phyloP scores from a whole-genome alignment of 1,284 basidiomycete genomes.

The Mycosarcoma mackinlayi region DNA sequence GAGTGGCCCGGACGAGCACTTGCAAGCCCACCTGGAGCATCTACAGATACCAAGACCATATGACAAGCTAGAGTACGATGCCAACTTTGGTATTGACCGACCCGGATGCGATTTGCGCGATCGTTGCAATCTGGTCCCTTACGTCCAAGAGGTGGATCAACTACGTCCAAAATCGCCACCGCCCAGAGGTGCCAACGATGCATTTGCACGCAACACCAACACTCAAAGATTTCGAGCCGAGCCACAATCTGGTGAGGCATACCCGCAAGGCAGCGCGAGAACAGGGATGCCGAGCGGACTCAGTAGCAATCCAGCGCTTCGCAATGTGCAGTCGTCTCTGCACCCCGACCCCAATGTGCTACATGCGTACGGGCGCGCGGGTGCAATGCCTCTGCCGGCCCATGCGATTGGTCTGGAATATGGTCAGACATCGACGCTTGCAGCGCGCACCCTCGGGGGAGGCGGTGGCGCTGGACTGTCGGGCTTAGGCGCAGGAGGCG shows the following conservation, averaged over 20 bases:
- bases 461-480: conserved; percentile 50
- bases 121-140: conserved; percentile 61
- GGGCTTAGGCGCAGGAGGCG: conserved; percentile 62
- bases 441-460: conserved; percentile 2
- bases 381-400: background rate
- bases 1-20: background rate
- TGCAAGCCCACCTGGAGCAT: conserved; percentile 9
- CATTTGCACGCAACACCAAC: conserved; percentile 1
- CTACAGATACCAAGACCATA: conserved; percentile 43
- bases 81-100: conserved; percentile 56
- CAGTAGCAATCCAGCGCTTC: conserved; percentile 32
- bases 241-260: background rate
- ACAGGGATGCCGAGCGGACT: conserved; percentile 32
- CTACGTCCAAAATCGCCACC: conserved; percentile 63
- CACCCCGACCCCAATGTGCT: conserved; percentile 1
- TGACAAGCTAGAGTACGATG: conserved; percentile 48
- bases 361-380: background rate
- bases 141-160: conserved; percentile 48
- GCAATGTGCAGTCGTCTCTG: conserved; percentile 7
- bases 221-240: background rate
- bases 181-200: conserved; percentile 11
- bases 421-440: background rate
- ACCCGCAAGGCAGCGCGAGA: background rate
- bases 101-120: conserved; percentile 55
- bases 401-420: conserved; percentile 2